A percentile compares a stretch with the other conserved stretches of the same genome.
Conservation (phyloP, 306 rosid species). For the Rosa persica region DNA sequence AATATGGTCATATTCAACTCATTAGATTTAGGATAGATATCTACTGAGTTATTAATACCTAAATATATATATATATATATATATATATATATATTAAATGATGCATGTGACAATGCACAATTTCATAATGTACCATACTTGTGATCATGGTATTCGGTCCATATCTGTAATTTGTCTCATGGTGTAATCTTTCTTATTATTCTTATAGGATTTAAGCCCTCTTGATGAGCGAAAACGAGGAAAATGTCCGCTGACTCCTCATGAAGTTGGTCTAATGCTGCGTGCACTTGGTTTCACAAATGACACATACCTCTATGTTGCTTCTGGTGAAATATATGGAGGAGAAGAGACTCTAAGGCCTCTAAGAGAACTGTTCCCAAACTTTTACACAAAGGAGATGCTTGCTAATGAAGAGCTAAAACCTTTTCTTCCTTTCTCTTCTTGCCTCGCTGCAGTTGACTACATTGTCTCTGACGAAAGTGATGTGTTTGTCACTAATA, state of each 20-base stretch:
- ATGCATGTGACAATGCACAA: not conserved
- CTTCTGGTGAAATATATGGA: conserved; percentile 98
- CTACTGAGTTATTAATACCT: no score
- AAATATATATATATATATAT: no score
- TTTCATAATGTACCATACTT: not conserved
- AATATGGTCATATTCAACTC: conserved; percentile 11
- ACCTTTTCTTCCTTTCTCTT: conserved; percentile 82
- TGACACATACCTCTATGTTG: conserved; percentile 86
- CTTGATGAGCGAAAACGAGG: conserved; percentile 93
- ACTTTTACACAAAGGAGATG: conserved; percentile 92
- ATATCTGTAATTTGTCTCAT: conserved; percentile 19
- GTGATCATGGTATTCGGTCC: not conserved
- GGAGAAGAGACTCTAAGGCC: conserved; percentile 95
- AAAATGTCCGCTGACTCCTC: conserved; percentile 96
- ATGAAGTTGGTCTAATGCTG: conserved; percentile 93
- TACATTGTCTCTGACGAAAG: conserved; percentile 93
- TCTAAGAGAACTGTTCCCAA: conserved; percentile 89
- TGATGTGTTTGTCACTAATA: conserved; percentile 93
- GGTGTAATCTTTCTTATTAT: conserved; percentile 17
- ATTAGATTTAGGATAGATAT: conserved; percentile 3
- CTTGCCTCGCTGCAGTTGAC: conserved; percentile 96
- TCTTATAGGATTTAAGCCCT: conserved; percentile 76
- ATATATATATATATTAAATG: no score
- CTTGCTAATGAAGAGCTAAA: conserved; percentile 79
- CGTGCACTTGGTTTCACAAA: conserved; percentile 92